phyloP scores from a whole-genome alignment of 164 flowering plant genomes.

The Brasenia schreberi region DNA sequence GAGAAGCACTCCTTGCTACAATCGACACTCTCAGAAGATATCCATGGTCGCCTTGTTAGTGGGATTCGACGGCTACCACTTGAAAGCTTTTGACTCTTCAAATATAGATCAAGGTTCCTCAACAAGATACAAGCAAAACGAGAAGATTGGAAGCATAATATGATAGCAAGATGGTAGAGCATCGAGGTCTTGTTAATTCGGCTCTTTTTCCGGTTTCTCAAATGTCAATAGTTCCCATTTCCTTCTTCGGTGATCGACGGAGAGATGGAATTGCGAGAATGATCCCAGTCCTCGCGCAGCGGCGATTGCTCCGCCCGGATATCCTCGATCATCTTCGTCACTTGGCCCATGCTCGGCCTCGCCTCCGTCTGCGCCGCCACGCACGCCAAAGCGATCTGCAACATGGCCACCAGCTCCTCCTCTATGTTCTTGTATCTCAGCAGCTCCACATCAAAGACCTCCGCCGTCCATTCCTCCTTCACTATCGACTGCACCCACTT shows the following conservation, averaged over 20 bases:
- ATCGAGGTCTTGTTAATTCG: too few relatives aligned
- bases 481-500: slow-evolving; percentile 89
- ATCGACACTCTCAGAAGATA: too few relatives aligned
- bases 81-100: too few relatives aligned
- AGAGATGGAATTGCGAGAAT: slow-evolving; percentile 62
- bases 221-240: too few relatives aligned
- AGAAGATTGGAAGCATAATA: too few relatives aligned
- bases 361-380: slow-evolving; percentile 55
- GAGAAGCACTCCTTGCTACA: too few relatives aligned
- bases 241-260: slow-evolving; percentile 77
- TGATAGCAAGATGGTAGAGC: too few relatives aligned
- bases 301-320: slow-evolving; percentile 91
- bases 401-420: slow-evolving; percentile 83
- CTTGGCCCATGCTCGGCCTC: slow-evolving; percentile 79
- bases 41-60: too few relatives aligned
- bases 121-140: too few relatives aligned
- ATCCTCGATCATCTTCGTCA: slow-evolving; percentile 80
- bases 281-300: slow-evolving; percentile 76
- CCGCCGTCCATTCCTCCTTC: slow-evolving; percentile 94
- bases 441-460: slow-evolving; percentile 85
- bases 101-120: too few relatives aligned
- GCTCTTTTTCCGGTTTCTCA: too few relatives aligned
- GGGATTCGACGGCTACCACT: too few relatives aligned
- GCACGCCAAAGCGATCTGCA: slow-evolving; percentile 80
- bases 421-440: slow-evolving; percentile 89